phyloP scores from a whole-genome alignment of 768 basidiomycete genomes.

The Tubosaeta brunneosetosa region DNA sequence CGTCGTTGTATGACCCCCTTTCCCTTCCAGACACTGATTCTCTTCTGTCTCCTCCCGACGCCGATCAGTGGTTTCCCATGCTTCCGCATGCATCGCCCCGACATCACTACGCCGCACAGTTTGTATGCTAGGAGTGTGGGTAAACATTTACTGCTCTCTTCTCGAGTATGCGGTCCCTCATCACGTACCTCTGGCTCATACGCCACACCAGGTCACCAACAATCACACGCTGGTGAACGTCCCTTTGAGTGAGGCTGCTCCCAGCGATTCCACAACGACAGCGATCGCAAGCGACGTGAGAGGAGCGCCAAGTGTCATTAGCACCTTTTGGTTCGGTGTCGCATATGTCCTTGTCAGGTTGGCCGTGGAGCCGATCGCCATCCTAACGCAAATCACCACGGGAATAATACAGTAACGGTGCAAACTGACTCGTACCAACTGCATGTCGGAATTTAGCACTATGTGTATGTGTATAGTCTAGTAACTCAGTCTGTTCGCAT shows the following conservation, averaged over 20 bases:
- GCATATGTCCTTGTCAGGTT: slow-evolving; percentile 3
- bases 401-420: no score
- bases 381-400: background rate
- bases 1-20: slow-evolving; percentile 5
- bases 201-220: slow-evolving; percentile 22
- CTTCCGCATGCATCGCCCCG: no score
- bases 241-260: slow-evolving; percentile 27
- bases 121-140: slow-evolving; percentile 11
- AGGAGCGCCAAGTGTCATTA: slow-evolving; percentile 31
- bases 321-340: slow-evolving; percentile 5
- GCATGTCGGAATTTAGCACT: no score
- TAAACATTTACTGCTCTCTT: slow-evolving; percentile 31
- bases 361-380: background rate
- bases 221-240: slow-evolving; percentile 26
- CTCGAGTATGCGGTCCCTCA: slow-evolving; percentile 14
- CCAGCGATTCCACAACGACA: slow-evolving; percentile 29
- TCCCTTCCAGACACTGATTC: slow-evolving; percentile 21
- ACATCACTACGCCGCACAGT: slow-evolving; percentile 21
- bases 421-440: no score
- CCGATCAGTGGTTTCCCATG: no score
- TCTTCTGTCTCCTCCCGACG: slow-evolving; percentile 15
- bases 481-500: no score
- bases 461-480: no score
- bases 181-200: background rate
- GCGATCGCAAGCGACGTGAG: slow-evolving; percentile 33